A percentile compares a stretch with the other conserved stretches of the same genome.
phyloP scores from a whole-genome alignment of 1,284 basidiomycete genomes.

The Takashimella tepidaria region DNA sequence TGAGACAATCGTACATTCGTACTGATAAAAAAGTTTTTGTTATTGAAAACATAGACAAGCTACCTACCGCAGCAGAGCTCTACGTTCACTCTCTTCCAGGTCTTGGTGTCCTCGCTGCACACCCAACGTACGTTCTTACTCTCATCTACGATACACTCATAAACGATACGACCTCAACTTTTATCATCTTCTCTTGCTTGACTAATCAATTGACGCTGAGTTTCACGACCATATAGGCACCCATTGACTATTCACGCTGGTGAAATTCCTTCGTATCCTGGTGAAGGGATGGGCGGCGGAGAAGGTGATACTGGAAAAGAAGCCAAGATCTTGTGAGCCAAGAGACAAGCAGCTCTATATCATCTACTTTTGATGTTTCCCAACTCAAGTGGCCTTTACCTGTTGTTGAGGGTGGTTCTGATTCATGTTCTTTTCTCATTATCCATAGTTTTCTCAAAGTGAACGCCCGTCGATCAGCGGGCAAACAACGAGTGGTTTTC shows the following conservation, averaged over 20 bases:
- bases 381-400: slow-evolving; percentile 19
- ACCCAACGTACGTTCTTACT: slow-evolving; percentile 39
- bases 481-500: slow-evolving; percentile 82
- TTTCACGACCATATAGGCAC: too few species aligned
- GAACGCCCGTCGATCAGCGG: slow-evolving; percentile 78
- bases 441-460: slow-evolving; percentile 72
- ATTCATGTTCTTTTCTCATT: slow-evolving; percentile 53
- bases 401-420: slow-evolving; percentile 62
- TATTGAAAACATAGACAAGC: too few species aligned
- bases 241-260: slow-evolving; percentile 77
- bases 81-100: slow-evolving; percentile 73
- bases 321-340: slow-evolving; percentile 46
- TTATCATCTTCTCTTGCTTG: too few species aligned
- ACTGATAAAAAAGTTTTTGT: too few species aligned
- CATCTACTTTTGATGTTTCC: slow-evolving; percentile 18
- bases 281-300: slow-evolving; percentile 47
- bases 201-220: slow-evolving; percentile 4
- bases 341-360: not conserved
- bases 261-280: slow-evolving; percentile 72
- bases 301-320: slow-evolving; percentile 41
- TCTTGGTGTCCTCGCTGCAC: slow-evolving; percentile 55
- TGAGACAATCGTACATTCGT: too few species aligned
- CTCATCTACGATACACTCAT: too few species aligned
- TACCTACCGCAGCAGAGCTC: slow-evolving; percentile 66
- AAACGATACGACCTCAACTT: too few species aligned